A percentile compares a stretch with the other conserved stretches of the same genome.
These are phyloP conservation scores for Exophiala mesophila DNA, from an alignment of 2,329 filamentous ascomycete genomes.

Conservation along the genomic window DNA sequence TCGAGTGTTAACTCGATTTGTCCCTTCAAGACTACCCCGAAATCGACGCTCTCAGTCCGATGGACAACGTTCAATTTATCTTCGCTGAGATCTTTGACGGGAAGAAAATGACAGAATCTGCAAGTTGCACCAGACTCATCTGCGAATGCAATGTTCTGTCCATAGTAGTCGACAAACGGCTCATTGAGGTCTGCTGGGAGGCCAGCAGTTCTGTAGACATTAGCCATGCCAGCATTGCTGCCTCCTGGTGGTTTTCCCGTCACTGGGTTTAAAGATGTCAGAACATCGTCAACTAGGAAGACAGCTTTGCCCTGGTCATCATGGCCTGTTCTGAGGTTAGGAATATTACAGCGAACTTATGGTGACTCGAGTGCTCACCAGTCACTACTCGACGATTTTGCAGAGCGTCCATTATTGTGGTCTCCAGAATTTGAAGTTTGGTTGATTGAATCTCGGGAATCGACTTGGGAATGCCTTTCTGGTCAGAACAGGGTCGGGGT, in stretches of 20 bases:
- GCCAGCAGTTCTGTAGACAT: slow-evolving; percentile 19
- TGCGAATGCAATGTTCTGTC: slow-evolving; percentile 20
- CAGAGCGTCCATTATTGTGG: too few species aligned
- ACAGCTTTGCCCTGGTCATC: slow-evolving; percentile 3
- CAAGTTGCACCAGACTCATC: slow-evolving; percentile 15
- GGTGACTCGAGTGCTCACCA: too few species aligned
- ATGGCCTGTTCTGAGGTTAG: slow-evolving; percentile 5
- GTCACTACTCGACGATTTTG: too few species aligned
- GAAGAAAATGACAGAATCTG: slow-evolving; percentile 25
- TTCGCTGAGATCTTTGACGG: background rate
- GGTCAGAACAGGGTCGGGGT: too few species aligned
- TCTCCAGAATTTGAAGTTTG: too few species aligned
- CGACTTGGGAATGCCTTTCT: too few species aligned
- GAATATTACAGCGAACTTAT: too few species aligned
- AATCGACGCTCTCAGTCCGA: slow-evolving; percentile 51
- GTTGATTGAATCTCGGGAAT: too few species aligned
- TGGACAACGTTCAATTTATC: slow-evolving; percentile 34
- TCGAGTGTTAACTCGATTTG: slow-evolving; percentile 48
- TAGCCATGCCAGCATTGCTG: slow-evolving; percentile 20
- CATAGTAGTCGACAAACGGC: slow-evolving; percentile 23
- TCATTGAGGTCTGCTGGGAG: slow-evolving; percentile 21
- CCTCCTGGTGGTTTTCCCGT: background rate
- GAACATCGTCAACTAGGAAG: background rate
- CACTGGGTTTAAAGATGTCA: slow-evolving; percentile 1
- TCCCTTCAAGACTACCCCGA: slow-evolving; percentile 51